Base-by-base conservation (phyloP, 768 basidiomycete species). In the Lactarius sp. region DNA sequence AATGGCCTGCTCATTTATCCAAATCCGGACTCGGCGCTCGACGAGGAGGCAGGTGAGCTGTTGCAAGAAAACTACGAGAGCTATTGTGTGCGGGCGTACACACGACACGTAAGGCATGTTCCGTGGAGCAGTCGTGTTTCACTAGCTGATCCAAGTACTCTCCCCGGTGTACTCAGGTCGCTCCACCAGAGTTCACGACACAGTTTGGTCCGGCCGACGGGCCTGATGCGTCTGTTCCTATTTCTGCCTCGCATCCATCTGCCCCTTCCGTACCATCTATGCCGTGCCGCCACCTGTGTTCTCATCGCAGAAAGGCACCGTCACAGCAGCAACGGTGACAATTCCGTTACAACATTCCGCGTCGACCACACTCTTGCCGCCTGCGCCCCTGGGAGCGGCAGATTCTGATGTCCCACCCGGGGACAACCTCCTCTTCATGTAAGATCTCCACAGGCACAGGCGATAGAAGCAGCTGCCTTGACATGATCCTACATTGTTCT, bases 31-130 rank as follows among this genome's bases (percentile, higher is more conserved):
- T 95, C 92, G 8, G 96, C 95, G 0, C 78, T 98, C 53, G 94
- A 98, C 73, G 95, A 98, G 72, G 93, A 97, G 72, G 95, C 95
- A 0, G 96, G 95, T 22, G 96, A 94, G 73, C 80, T 96, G 55
- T 75, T 97, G 46, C 78, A 96, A 51, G 92, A 96, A 72, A 86
- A 95, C 65, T 98, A 97, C 73, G 84, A 88, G 53, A 87, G 83
- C 69, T 98, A 96, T 71, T 92, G 85, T 74, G 80, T 84, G 66
- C 87, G 94, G 85, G 84, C 65, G 92, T 98, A 18, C 95, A 98
- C 71, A 94, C 94, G 42, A 92, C 88, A 20, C 90, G 91, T 10
- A 84, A 86, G 66, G 83, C 80, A 57, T 78, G 82, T 65, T 13
- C 18, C 12, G 8, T 52, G 14, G 36, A 16, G 9, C 18, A 9